Evolutionary conservation across 768 basidiomycete species (phyloP), one percentile per base, ranked within the genome.

Genomic region (Leccinum longicurvipes): DNA sequence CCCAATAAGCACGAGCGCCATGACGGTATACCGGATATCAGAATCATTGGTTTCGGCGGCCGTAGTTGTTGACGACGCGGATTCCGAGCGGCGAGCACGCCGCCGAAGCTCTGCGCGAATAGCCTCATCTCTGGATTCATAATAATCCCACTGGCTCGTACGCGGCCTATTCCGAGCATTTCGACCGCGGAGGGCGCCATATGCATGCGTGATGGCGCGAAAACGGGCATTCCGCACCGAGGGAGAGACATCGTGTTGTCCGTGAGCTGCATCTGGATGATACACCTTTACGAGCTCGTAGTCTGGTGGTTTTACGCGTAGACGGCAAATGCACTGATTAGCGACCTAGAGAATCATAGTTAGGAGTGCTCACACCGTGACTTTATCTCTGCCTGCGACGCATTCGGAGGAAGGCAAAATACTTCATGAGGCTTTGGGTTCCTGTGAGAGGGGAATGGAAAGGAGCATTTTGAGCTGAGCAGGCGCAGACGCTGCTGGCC

Each of bases 241-340:
- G 6, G 80, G 65, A 1, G 80, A 66, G 19, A 83, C 56, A 19
- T 61, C 53, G 6, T 76, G 76, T 25, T 76, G 74, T 10, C 72
- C 66, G 11, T 41, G 57, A 3, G 76, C 72, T 3, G 83, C 82
- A 66, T 91, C 89, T 3, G 89, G 89, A 63, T 91, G 89, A 64
- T 89, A 81, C 10, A 76, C 66, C 45, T 84, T 82, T 36, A 87
- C 88, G 39, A 91, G 79, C 28, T 90, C 88, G 62, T 85, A 89
- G 67, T 90, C 89, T 66, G 89, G 58, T 41, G 11, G 17, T 52
- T 12, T n/a, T n/a, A n/a, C n/a, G n/a, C n/a, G n/a, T n/a, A n/a
- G n/a, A n/a, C n/a, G n/a, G n/a, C n/a, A n/a, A n/a, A n/a, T n/a
- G n/a, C n/a, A n/a, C n/a, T n/a, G n/a, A 1, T 11, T 7, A 44